Percentiles rank a stretch among this genome's conserved stretches.
Evolutionary conservation across 441 rosid genomes (phyloP).

Genomic region (Croton setiger): DNA sequence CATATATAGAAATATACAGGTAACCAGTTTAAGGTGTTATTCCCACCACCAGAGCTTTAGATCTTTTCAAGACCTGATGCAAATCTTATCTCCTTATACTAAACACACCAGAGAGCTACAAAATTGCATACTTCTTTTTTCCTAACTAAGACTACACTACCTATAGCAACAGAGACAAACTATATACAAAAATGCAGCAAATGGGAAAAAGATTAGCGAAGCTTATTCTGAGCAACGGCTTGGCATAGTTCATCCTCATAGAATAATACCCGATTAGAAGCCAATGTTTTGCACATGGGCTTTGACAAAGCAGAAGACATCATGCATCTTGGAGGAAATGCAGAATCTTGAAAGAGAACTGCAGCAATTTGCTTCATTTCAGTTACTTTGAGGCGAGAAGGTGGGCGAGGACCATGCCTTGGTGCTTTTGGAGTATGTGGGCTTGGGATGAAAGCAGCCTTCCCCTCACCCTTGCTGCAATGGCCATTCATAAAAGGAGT

Average conservation of each 20-base stretch:
- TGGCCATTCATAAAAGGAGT: constrained; percentile 10
- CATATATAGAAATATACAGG: constrained; percentile 46
- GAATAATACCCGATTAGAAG: constrained; percentile 79
- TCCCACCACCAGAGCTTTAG: constrained; percentile 29
- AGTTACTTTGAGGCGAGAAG: constrained; percentile 57
- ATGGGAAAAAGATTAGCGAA: constrained; percentile 42
- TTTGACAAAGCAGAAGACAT: constrained; percentile 76
- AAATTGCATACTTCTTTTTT: constrained; percentile 57
- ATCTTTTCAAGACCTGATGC: constrained; percentile 23
- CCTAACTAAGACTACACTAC: constrained; percentile 36
- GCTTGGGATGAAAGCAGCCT: constrained; percentile 35
- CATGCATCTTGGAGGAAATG: constrained; percentile 68
- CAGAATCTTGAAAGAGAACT: constrained; percentile 81
- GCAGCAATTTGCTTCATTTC: constrained; percentile 87
- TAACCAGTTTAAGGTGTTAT: constrained; percentile 33
- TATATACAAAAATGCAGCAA: constrained; percentile 35
- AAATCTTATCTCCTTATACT: constrained; percentile 24
- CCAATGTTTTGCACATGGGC: constrained; percentile 78
- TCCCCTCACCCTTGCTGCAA: constrained; percentile 68
- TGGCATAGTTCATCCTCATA: constrained; percentile 95
- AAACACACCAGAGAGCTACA: constrained; percentile 54
- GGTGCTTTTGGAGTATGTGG: constrained; percentile 95
- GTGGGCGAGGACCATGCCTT: constrained; percentile 85
- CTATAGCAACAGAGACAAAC: constrained; percentile 33
- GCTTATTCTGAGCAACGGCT: constrained; percentile 96